Percentiles rank a stretch among this genome's conserved stretches.
Evolutionary conservation across 805 yeast species (phyloP).

Genomic region (Saccharomycopsis sp.): DNA sequence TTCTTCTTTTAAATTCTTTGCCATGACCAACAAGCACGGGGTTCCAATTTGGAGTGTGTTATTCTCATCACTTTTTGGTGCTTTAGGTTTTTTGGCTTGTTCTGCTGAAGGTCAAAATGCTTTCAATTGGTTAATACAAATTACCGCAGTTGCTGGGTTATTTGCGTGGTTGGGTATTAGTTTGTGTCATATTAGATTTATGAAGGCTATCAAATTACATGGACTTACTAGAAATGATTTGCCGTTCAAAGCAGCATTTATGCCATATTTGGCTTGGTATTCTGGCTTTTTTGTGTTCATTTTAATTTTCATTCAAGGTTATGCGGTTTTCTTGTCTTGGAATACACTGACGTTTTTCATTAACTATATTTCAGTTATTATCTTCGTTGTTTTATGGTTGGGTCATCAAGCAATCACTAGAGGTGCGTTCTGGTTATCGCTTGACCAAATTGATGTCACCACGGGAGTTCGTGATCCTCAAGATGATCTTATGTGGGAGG

Average conservation of each 20-base stretch:
- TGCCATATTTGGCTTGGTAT: slow-evolving; percentile 65
- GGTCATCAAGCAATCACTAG: slow-evolving; percentile 48
- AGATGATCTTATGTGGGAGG: slow-evolving; percentile 35
- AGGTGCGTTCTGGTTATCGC: slow-evolving; percentile 37
- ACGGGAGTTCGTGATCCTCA: slow-evolving; percentile 59
- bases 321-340: slow-evolving; percentile 48
- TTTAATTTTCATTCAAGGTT: slow-evolving; percentile 69
- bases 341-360: slow-evolving; percentile 56
- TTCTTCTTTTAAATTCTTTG: slow-evolving; percentile 44
- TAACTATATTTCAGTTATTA: slow-evolving; percentile 61
- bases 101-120: slow-evolving; percentile 43
- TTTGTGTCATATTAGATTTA: slow-evolving; percentile 60
- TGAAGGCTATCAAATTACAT: slow-evolving; percentile 54
- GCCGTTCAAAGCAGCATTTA: slow-evolving; percentile 67
- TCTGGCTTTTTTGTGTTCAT: slow-evolving; percentile 46
- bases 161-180: slow-evolving; percentile 67
- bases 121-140: slow-evolving; percentile 66
- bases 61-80: slow-evolving; percentile 53
- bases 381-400: slow-evolving; percentile 49
- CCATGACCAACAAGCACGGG: slow-evolving; percentile 60
- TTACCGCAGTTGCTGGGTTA: slow-evolving; percentile 72
- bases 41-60: slow-evolving; percentile 54
- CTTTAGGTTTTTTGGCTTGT: slow-evolving; percentile 53
- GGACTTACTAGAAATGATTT: slow-evolving; percentile 60
- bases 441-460: slow-evolving; percentile 63